phyloP scores from a whole-genome alignment of 2,329 filamentous ascomycete species.

The Beauveria varroae region DNA sequence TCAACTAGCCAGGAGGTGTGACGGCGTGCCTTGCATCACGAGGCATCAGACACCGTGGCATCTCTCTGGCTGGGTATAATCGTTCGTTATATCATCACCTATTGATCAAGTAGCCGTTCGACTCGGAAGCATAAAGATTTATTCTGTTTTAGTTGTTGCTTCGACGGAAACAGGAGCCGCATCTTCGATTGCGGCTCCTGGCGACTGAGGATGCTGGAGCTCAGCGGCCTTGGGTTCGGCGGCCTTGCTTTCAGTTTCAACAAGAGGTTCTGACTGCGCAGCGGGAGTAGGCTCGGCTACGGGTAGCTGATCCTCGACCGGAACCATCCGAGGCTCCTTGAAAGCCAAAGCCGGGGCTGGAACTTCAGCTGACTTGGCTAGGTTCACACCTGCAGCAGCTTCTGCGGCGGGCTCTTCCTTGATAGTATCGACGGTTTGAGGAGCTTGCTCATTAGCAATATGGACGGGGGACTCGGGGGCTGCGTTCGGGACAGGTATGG shows the following conservation, averaged over 20 bases:
- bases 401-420: conserved; percentile 9
- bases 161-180: neutral
- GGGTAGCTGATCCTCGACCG: neutral
- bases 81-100: conserved; percentile 9
- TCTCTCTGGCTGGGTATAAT: conserved; percentile 3
- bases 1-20: neutral
- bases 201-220: neutral
- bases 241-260: neutral
- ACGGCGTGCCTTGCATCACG: neutral
- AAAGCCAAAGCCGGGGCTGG: neutral
- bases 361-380: neutral
- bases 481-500: neutral
- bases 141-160: neutral
- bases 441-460: neutral
- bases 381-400: neutral
- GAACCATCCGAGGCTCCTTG: neutral
- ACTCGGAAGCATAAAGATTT: neutral
- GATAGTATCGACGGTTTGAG: conserved; percentile 1
- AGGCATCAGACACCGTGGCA: neutral
- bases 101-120: neutral
- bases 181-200: neutral
- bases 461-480: neutral
- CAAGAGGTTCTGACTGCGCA: neutral
- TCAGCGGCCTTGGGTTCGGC: neutral
- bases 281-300: neutral